Percentiles rank a stretch among this genome's conserved stretches.
Evolutionary conservation across 2,329 filamentous ascomycete species (phyloP).

Genomic region (Pseudopyricularia cyperi): DNA sequence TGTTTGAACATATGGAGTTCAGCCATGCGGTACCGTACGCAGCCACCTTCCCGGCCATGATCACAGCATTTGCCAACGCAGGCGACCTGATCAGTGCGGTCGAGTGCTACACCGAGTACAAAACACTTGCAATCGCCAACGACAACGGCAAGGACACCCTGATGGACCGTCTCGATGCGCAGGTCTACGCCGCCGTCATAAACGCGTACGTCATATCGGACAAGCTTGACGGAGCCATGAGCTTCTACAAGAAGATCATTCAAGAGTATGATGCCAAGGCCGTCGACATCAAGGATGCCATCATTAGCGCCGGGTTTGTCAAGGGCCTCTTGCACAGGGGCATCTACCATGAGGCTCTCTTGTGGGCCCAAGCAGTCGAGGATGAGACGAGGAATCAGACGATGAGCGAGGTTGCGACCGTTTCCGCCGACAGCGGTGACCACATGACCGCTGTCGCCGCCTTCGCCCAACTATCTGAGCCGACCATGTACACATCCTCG

Average conservation of each 20-base stretch:
- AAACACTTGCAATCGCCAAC: constrained; percentile 70
- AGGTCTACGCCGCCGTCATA: constrained; percentile 85
- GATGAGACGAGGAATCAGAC: constrained; percentile 44
- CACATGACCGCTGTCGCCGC: constrained; percentile 54
- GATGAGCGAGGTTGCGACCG: constrained; percentile 60
- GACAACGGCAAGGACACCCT: constrained; percentile 60
- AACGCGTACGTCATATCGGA: constrained; percentile 77
- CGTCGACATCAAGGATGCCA: constrained; percentile 53
- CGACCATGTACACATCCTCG: constrained; percentile 39
- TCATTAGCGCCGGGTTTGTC: constrained; percentile 65
- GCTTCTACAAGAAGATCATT: constrained; percentile 74
- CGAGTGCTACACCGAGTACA: constrained; percentile 93
- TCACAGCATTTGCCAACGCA: constrained; percentile 73
- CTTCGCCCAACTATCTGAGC: constrained; percentile 43
- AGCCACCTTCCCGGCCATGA: constrained; percentile 83
- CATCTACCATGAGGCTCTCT: constrained; percentile 59
- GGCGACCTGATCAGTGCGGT: constrained; percentile 81
- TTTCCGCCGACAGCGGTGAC: constrained; percentile 70
- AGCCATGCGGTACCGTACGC: constrained; percentile 62
- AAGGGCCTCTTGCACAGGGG: constrained; percentile 61
- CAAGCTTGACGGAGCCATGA: constrained; percentile 67
- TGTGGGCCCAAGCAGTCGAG: constrained; percentile 55
- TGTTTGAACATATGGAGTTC: constrained; percentile 85
- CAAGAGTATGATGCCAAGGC: constrained; percentile 45
- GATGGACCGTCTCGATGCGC: constrained; percentile 60